Evolutionary conservation across 768 basidiomycete species (phyloP), one percentile per base, ranked within the genome.

Genomic region (Tylopilus intermedius): DNA sequence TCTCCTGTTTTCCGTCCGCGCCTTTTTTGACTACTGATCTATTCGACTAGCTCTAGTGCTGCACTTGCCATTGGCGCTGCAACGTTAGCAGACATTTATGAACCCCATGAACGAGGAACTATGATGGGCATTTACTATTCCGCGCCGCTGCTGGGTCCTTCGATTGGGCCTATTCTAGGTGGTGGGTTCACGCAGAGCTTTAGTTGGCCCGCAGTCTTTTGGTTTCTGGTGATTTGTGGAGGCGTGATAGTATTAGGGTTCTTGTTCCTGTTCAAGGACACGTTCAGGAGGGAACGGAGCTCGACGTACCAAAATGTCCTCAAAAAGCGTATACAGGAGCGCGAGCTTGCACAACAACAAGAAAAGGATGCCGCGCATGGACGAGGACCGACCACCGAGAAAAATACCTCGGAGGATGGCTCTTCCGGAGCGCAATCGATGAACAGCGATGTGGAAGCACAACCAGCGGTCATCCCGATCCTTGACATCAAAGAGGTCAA

Each of bases 71-170:
- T 92, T 43, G 90, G 88, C 3, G 57, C 59, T 0, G 88, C 86
- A 8, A 88, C 88, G 1, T 73, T 91, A 0, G 88, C 88, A 7
- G 89, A 90, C 59, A 83, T 90, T 2, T 90, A 81, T 57, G 88
- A 90, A 29, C 82, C 88, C 0, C 72, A 76, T 22, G 82, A 88
- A 59, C 76, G 90, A 30, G 90, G 90, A 1, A 80, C 78, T 3
- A 86, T 82, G 77, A 84, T 92, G 79, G 90, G 91, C 0, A 70
- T 91, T 15, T 92, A 84, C 67, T 92, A 90, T 60, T 79, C 83
- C 9, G 84, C 90, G 2, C 89, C 90, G 0, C 76, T 92, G 3
- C 76, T 93, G 4, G 90, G 89, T 0, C 83, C 84, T 2, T 74
- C 79, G 1, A 56, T 88, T 1, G 88, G 87, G 0, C 82, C 86